Percentiles rank a stretch among this genome's conserved stretches.
Conservation (phyloP, 2,329 filamentous ascomycete species). For the Diaporthe longicolla region DNA sequence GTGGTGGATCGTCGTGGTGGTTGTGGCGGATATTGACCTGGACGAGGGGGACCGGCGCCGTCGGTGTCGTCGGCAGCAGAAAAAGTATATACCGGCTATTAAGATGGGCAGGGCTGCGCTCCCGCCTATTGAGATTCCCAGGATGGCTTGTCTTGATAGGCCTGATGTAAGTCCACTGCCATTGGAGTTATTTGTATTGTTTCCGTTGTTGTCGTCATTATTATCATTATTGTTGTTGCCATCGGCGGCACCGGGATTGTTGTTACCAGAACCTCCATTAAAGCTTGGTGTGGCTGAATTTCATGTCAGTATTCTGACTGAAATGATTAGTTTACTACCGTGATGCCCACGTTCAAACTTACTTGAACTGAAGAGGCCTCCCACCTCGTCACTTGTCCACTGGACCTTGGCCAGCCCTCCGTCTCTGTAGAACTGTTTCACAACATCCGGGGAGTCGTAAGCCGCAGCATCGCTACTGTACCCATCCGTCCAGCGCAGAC, state of each 20-base stretch:
- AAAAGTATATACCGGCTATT: slow-evolving; percentile 6
- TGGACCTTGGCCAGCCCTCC: slow-evolving; percentile 9
- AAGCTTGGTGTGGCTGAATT: background rate
- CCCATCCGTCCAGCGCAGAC: slow-evolving; percentile 50
- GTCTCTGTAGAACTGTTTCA: slow-evolving; percentile 19
- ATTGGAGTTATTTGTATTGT: background rate
- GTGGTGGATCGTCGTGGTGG: slow-evolving; percentile 5
- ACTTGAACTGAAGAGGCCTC: slow-evolving; percentile 7
- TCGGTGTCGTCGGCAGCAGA: slow-evolving; percentile 1
- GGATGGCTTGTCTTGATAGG: slow-evolving; percentile 15
- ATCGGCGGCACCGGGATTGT: background rate
- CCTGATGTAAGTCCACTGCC: background rate
- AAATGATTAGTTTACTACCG: background rate
- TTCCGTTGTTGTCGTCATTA: background rate
- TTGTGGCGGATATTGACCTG: background rate
- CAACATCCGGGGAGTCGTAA: slow-evolving; percentile 9
- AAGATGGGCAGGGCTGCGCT: slow-evolving; percentile 15
- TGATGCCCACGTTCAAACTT: background rate
- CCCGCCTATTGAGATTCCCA: slow-evolving; percentile 9
- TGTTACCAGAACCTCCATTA: background rate
- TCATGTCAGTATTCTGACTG: background rate
- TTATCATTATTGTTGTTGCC: background rate
- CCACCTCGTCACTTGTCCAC: slow-evolving; percentile 15
- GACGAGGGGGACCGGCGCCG: background rate
- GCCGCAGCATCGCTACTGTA: slow-evolving; percentile 3